These are phyloP conservation scores for Achaetomiella virescens DNA, from an alignment of 495 filamentous ascomycete species.

Conservation along the genomic window DNA sequence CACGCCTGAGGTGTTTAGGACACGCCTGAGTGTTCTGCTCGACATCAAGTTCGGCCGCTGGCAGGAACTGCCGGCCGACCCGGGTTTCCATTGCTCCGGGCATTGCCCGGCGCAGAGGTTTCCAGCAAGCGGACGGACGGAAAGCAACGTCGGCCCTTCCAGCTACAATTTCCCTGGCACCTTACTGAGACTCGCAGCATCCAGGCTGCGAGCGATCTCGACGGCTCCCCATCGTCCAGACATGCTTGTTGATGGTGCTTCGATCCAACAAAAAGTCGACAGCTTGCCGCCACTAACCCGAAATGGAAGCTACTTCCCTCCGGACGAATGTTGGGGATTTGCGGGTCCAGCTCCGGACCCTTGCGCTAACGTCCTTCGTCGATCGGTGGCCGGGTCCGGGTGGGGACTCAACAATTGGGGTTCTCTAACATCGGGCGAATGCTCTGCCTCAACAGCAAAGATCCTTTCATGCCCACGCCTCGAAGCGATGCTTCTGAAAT, in stretches of 20 bases:
- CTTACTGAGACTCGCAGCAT: neutral
- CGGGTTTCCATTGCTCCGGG: neutral
- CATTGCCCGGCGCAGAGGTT: neutral
- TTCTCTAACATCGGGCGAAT: neutral
- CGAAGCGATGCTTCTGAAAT: no score
- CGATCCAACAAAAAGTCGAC: neutral
- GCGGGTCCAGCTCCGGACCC: conserved; percentile 27
- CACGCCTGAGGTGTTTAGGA: no score
- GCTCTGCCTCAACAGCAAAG: no score
- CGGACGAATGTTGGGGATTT: conserved; percentile 42
- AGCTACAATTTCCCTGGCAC: neutral
- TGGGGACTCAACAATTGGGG: conserved; percentile 31
- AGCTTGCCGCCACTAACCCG: conserved; percentile 1
- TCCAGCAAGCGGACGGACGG: neutral
- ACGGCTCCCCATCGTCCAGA: neutral
- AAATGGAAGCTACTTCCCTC: neutral
- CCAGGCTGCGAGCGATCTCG: neutral
- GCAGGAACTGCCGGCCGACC: no score
- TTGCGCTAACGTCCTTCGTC: conserved; percentile 24
- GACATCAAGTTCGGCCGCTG: no score
- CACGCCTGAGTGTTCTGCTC: no score
- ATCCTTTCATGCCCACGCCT: no score
- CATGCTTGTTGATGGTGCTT: neutral
- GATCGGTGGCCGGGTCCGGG: conserved; percentile 14
- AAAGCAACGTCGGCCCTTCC: neutral